phyloP scores from a whole-genome alignment of 179 eudicot species.

The Silene vulgaris region DNA sequence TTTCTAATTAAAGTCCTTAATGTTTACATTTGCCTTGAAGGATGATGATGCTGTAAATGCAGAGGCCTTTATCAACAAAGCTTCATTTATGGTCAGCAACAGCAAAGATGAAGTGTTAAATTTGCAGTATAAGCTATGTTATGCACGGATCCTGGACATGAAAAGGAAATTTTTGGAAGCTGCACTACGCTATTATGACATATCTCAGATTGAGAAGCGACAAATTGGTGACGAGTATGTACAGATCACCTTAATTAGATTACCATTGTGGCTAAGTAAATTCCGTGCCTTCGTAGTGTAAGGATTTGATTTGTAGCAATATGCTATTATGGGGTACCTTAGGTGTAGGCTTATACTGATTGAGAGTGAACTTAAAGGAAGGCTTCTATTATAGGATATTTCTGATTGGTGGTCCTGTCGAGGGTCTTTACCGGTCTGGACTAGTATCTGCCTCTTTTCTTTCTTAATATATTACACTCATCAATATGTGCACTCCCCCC shows the following conservation, averaged over 20 bases:
- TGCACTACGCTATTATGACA: conserved; percentile 93
- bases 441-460: too few species aligned
- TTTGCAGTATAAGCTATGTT: conserved; percentile 92
- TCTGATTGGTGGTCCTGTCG: not conserved
- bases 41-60: conserved; percentile 97
- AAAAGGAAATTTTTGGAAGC: conserved; percentile 98
- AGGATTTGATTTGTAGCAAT: not conserved
- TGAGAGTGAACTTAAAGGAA: conserved; percentile 5
- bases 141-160: conserved; percentile 86
- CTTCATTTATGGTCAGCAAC: conserved; percentile 85
- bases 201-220: conserved; percentile 89
- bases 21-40: conserved; percentile 34
- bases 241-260: not conserved
- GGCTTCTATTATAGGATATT: not conserved
- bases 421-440: too few species aligned
- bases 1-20: not conserved
- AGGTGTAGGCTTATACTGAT: not conserved
- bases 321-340: not conserved
- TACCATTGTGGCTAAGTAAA: not conserved
- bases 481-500: not conserved
- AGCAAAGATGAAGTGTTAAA: conserved; percentile 80
- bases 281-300: not conserved
- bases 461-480: not conserved
- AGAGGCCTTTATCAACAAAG: conserved; percentile 94
- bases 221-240: conserved; percentile 97